Base-by-base conservation (phyloP, 2,329 filamentous ascomycete species). In the Hyphodiscus sp. region DNA sequence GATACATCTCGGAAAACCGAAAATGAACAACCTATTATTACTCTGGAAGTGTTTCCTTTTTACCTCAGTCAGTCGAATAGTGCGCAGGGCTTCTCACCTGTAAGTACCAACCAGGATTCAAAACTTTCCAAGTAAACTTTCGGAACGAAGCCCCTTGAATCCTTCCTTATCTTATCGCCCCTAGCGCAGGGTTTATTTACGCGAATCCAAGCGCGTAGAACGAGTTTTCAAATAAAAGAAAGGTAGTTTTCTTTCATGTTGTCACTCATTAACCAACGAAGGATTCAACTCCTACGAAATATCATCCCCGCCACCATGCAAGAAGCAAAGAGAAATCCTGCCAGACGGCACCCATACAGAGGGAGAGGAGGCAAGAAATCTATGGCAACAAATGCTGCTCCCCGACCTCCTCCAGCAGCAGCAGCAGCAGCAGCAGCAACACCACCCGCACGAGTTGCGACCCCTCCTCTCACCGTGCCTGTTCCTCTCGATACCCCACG, bases 401-500 rank as follows among this genome's bases (percentile, higher is more conserved):
- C 59, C 45, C 58, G 47, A 30, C 57, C 49, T 20, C 51, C 54
- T 55, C 20, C 20, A 33, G 53, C 52, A 33, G 42, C 49, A 20
- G 33, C 59, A 33, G 54, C 52, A 33, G 42, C 52, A 33, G 42
- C 49, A 20, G 33, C 59, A 33, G 54, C 52, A 33, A 38, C 49
- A 18, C 38, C 58, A 41, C 49, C 79, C 80, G 9, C 56, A 20
- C 53, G 63, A 56, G 66, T 67, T n/a, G 54, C 67, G 0, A 67
- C 68, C 45, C 70, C 71, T 43, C 64, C 68, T 26, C 67, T 73
- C 23, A 67, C 68, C 11, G 69, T 68, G 47, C 54, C 66, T 13
- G 67, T 76, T 1, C 74, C 75, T 6, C 60, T 69, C 2, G 74
- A 74, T 59, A 74, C 73, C 3, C 73, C 73, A 33, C 67, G 72